phyloP scores from a whole-genome alignment of 2,329 filamentous ascomycete species.

The Ophiostoma ulmi region DNA sequence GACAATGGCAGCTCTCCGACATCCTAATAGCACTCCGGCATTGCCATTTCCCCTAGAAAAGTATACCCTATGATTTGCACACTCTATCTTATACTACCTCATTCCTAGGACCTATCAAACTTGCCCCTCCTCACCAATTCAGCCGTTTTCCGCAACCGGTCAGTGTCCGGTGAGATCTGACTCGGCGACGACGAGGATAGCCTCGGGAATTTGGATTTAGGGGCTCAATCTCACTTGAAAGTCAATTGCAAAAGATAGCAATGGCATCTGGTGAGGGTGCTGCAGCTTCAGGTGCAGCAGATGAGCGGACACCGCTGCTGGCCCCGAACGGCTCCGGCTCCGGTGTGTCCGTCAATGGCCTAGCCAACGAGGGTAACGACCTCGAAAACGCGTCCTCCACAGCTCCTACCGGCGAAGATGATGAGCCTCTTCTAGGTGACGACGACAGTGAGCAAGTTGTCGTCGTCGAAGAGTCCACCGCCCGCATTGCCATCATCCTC shows the following conservation, averaged over 20 bases:
- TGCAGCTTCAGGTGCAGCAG: background rate
- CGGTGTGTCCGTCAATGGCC: background rate
- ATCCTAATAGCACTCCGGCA: background rate
- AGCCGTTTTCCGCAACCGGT: background rate
- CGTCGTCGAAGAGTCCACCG: constrained; percentile 45
- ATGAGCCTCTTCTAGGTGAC: background rate
- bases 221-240: background rate
- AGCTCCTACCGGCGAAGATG: background rate
- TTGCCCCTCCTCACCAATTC: background rate
- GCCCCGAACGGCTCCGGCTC: constrained; percentile 4
- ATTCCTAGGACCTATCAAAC: background rate
- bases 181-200: background rate
- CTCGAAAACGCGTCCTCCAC: background rate
- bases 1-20: background rate
- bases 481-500: constrained; percentile 50
- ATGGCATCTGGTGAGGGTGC: background rate
- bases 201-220: background rate
- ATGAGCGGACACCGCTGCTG: constrained; percentile 21
- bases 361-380: background rate
- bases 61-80: background rate
- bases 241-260: background rate
- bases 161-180: background rate
- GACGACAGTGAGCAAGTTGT: constrained; percentile 39
- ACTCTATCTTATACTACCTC: background rate
- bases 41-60: background rate